phyloP scores from a whole-genome alignment of 345 rosid genomes.

The Eucalyptus fibrosa region DNA sequence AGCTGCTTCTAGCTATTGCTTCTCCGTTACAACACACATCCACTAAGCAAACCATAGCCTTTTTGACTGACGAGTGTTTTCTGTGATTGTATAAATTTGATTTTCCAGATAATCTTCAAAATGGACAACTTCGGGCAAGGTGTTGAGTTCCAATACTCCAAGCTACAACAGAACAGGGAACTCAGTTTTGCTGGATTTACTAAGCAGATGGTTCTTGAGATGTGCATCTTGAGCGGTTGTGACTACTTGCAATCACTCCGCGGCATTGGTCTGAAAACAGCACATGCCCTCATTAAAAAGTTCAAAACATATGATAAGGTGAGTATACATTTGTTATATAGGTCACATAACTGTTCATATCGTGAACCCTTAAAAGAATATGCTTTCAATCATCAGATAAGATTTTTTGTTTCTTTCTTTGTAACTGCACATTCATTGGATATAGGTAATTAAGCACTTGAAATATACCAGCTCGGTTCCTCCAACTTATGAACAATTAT shows the following conservation, averaged over 20 bases:
- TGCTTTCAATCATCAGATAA: neutral
- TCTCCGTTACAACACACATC: neutral
- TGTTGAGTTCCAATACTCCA: conserved; percentile 62
- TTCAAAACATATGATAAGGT: conserved; percentile 83
- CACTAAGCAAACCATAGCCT: neutral
- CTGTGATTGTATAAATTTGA: neutral
- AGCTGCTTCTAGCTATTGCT: neutral
- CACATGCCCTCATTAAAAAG: conserved; percentile 70
- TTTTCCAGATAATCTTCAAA: conserved; percentile 66
- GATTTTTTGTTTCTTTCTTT: neutral
- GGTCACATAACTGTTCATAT: neutral
- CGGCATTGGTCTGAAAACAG: conserved; percentile 93
- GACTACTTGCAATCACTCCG: conserved; percentile 88
- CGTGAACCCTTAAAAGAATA: neutral
- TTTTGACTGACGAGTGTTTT: neutral
- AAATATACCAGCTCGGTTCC: conserved; percentile 75
- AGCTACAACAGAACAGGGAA: conserved; percentile 58
- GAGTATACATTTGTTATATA: neutral
- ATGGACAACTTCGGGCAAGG: conserved; percentile 98
- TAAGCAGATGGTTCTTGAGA: conserved; percentile 82
- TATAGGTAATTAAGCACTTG: conserved; percentile 86
- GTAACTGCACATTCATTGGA: neutral
- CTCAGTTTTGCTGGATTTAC: conserved; percentile 62
- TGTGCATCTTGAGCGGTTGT: conserved; percentile 98
- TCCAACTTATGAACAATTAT: conserved; percentile 77